A percentile compares a stretch with the other conserved stretches of the same genome.
phyloP scores from a whole-genome alignment of 495 filamentous ascomycete genomes.

The Penicillium malachiteum region DNA sequence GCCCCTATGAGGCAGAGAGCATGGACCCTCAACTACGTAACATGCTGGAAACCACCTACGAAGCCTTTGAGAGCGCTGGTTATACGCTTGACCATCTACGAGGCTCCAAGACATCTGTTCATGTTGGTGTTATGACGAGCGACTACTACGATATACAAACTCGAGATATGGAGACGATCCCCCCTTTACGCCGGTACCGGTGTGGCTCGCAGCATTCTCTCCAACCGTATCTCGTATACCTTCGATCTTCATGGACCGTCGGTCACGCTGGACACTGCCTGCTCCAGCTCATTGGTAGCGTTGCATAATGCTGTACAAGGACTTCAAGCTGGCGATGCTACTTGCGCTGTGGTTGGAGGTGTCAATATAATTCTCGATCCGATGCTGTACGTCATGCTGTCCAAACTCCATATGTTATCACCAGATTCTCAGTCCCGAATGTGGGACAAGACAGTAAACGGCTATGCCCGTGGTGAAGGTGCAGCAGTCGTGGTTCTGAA shows the following conservation, averaged over 20 bases:
- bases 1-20: constrained; percentile 40
- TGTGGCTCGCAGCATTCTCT: constrained; percentile 30
- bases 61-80: constrained; percentile 45
- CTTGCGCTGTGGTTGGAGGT: constrained; percentile 20
- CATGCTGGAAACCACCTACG: constrained; percentile 52
- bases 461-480: constrained; percentile 36
- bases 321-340: constrained; percentile 40
- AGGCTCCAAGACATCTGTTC: constrained; percentile 11
- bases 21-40: constrained; percentile 41
- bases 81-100: not conserved
- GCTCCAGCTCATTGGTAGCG: constrained; percentile 35
- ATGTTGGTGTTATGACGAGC: constrained; percentile 36
- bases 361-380: constrained; percentile 1
- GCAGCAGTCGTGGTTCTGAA: constrained; percentile 35
- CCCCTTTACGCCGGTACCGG: constrained; percentile 40
- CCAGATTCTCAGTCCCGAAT: constrained; percentile 32
- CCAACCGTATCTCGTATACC: constrained; percentile 38
- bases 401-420: constrained; percentile 17
- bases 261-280: constrained; percentile 37
- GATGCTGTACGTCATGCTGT: not conserved
- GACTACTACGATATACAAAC: constrained; percentile 19
- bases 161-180: constrained; percentile 44
- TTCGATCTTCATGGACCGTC: constrained; percentile 46
- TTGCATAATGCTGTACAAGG: constrained; percentile 44
- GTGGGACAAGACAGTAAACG: constrained; percentile 37